These are phyloP conservation scores for Podaxis sp. DNA, from an alignment of 768 basidiomycete species.

Conservation along the genomic window DNA sequence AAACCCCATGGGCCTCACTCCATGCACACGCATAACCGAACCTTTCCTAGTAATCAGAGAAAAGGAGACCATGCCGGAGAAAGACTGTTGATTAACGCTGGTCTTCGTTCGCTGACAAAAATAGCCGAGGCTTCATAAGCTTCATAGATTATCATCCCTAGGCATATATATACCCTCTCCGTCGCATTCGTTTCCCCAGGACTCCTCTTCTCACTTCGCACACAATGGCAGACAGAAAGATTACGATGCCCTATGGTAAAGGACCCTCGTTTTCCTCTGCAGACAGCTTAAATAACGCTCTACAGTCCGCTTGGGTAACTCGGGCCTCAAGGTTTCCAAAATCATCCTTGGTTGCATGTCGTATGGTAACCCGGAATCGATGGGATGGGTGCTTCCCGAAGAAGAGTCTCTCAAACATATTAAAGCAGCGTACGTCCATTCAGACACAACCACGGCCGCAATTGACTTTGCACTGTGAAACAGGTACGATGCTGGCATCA, in stretches of 20 bases:
- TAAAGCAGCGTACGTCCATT: constrained; percentile 37
- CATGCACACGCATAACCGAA: too few relatives aligned
- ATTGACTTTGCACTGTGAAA: neutral
- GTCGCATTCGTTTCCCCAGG: neutral
- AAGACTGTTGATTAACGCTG: neutral
- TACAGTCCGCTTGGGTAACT: neutral
- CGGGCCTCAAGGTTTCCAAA: neutral
- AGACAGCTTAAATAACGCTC: neutral
- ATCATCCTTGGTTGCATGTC: constrained; percentile 33
- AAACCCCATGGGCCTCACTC: too few relatives aligned
- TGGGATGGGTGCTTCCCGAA: constrained; percentile 44
- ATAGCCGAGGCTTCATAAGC: neutral
- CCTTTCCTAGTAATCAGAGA: too few relatives aligned
- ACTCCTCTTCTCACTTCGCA: neutral
- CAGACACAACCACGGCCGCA: neutral
- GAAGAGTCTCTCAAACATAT: constrained; percentile 53
- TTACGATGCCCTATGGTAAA: neutral
- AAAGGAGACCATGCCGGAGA: neutral
- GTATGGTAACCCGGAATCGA: constrained; percentile 53
- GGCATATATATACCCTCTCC: neutral
- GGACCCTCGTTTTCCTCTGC: neutral
- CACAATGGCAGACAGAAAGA: neutral
- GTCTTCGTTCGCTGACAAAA: neutral
- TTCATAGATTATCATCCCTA: neutral
- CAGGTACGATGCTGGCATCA: constrained; percentile 60